phyloP scores from a whole-genome alignment of 2,329 filamentous ascomycete genomes.

The Harringtonia aguacate region DNA sequence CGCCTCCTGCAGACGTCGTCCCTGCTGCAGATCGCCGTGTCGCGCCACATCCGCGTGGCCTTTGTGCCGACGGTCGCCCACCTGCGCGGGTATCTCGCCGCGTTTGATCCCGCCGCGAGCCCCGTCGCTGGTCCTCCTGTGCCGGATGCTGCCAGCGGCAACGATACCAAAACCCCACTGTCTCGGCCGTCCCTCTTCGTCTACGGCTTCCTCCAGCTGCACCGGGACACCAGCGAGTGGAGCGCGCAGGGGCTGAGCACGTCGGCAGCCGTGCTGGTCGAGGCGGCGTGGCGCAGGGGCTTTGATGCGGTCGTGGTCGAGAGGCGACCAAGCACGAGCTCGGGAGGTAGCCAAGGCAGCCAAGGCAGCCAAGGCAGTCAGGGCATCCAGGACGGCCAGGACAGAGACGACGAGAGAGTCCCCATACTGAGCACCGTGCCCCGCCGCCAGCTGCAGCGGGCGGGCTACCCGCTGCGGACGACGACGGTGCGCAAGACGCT shows the following conservation, averaged over 20 bases:
- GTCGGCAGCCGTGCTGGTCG: conserved; percentile 52
- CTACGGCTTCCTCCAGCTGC: conserved; percentile 55
- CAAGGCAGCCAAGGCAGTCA: too few species aligned
- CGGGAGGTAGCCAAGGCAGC: too few species aligned
- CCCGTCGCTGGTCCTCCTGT: conserved; percentile 26
- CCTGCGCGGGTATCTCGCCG: conserved; percentile 64
- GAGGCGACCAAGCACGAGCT: conserved; percentile 6
- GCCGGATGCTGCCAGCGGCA: conserved; percentile 4
- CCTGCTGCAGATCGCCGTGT: conserved; percentile 57
- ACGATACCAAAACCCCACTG: not conserved
- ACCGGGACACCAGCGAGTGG: conserved; percentile 61
- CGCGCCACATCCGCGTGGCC: conserved; percentile 56
- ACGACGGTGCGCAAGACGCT: conserved; percentile 40
- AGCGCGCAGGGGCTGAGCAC: conserved; percentile 61
- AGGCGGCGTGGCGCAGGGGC: conserved; percentile 38
- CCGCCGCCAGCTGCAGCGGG: conserved; percentile 9
- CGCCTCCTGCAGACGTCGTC: conserved; percentile 47
- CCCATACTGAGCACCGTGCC: conserved; percentile 31
- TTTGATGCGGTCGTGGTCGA: conserved; percentile 32
- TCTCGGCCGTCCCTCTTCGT: conserved; percentile 40
- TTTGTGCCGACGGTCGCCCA: conserved; percentile 70
- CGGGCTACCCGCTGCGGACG: conserved; percentile 7
- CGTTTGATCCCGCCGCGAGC: conserved; percentile 31
- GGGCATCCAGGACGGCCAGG: too few species aligned
- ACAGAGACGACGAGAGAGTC: conserved; percentile 32